Evolutionary conservation across 2,329 filamentous ascomycete species (phyloP), one percentile per base, ranked within the genome.

Genomic region (Chaetomium olivaceum): DNA sequence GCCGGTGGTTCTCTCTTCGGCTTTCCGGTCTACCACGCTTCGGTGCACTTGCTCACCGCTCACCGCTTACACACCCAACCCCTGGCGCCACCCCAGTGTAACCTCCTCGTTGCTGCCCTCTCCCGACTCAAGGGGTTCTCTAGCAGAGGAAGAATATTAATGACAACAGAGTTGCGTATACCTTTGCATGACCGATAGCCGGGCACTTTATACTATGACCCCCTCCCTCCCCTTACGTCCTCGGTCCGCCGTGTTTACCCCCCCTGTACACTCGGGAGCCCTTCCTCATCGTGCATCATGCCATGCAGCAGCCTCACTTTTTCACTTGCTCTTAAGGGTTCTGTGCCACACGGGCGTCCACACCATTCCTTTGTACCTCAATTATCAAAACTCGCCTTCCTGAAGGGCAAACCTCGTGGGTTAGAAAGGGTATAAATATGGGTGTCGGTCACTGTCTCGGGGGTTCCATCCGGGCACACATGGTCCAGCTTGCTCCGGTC

Each of bases 251-350:
- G 39, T 39, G 21, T 52, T 21, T n/a, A n/a, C 31, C 31, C 29
- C 19, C 23, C 3, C 8, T 27, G 36, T 25, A n/a, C 8, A 19
- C 46, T 27, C 27, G 21, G 11, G 50, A 14, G 9, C n/a, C 12
- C 23, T n/a, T n/a, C 16, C 54, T 39, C 55, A 27, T 33, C 56
- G 14, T 23, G 31, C 63, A 25, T 58, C 33, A 58, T 55, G 29
- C 52, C 31, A 57, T 55, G 46, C 62, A 56, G 27, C 43, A 23
- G 66, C 67, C 67, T 68, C 67, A 64, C 63, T 62, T 68, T 68
- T 63, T 12, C 25, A 48, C 60, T 55, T 54, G 55, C 54, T 55
- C 16, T 21, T 21, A 39, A 56, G 21, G 19, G 2, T 39, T 23
- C 27, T 33, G 57, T 50, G 27, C 19, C 57, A 50, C 57, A 57